These are phyloP conservation scores for Clathrus columnatus DNA, from an alignment of 768 basidiomycete species.

Conservation along the genomic window DNA sequence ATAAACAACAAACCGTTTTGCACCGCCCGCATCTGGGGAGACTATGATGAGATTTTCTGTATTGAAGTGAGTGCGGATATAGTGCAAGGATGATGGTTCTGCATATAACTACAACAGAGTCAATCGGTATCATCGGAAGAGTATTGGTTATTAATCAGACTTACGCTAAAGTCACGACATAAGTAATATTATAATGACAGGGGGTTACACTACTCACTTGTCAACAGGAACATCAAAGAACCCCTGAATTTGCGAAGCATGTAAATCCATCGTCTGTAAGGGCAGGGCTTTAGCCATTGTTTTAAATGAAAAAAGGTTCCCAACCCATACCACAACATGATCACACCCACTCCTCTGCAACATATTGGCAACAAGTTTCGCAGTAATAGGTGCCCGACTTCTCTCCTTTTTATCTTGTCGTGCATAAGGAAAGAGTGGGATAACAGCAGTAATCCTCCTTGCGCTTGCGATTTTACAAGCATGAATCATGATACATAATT, in stretches of 20 bases:
- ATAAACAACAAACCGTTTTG: conserved; percentile 84
- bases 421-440: conserved; percentile 94
- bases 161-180: conserved; percentile 37
- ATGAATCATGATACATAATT: conserved; percentile 97
- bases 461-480: conserved; percentile 99
- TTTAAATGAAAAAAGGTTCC: conserved; percentile 24
- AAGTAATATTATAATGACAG: background rate
- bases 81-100: conserved; percentile 89
- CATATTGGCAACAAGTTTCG: conserved; percentile 98
- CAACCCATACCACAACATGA: conserved; percentile 85
- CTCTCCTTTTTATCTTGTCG: conserved; percentile 99
- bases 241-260: conserved; percentile 98
- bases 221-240: conserved; percentile 99
- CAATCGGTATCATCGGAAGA: background rate
- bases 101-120: conserved; percentile 66
- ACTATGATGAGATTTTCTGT: conserved; percentile 86
- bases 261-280: conserved; percentile 85
- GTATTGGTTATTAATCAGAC: conserved; percentile 18
- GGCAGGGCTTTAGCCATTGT: background rate
- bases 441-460: conserved; percentile 94
- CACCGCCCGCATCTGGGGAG: conserved; percentile 96
- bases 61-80: conserved; percentile 89
- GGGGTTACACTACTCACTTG: conserved; percentile 59
- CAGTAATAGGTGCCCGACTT: conserved; percentile 94
- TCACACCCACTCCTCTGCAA: conserved; percentile 87